phyloP scores from a whole-genome alignment of 1,284 basidiomycete species.

The Papiliotrema nemorosa region DNA sequence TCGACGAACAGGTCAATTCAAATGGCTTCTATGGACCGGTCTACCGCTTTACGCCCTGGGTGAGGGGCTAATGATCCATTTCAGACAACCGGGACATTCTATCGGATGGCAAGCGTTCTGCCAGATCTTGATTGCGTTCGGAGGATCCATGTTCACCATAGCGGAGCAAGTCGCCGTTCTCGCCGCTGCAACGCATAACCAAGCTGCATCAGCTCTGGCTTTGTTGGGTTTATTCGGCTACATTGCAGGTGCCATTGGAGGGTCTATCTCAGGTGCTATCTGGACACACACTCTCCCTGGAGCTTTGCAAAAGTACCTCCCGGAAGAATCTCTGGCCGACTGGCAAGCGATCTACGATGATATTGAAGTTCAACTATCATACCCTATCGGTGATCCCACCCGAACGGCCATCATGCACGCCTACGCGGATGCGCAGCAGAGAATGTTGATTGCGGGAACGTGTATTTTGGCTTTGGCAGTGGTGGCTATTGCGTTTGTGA shows the following conservation, averaged over 20 bases:
- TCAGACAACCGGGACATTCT: constrained; percentile 36
- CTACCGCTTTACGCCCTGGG: constrained; percentile 46
- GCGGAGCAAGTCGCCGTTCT: constrained; percentile 49
- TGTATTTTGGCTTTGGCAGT: constrained; percentile 30
- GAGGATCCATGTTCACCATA: constrained; percentile 46
- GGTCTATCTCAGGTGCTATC: constrained; percentile 47
- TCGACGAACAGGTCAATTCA: constrained; percentile 43
- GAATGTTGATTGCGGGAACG: constrained; percentile 41
- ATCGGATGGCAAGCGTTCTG: constrained; percentile 34
- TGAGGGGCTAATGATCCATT: constrained; percentile 48
- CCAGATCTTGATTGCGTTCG: constrained; percentile 49
- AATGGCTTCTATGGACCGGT: constrained; percentile 40
- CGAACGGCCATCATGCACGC: constrained; percentile 32
- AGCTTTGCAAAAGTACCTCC: constrained; percentile 26
- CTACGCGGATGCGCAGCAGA: constrained; percentile 34
- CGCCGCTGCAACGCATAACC: constrained; percentile 45
- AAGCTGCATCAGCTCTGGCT: constrained; percentile 47
- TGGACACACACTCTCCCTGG: constrained; percentile 49
- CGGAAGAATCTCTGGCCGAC: constrained; percentile 35
- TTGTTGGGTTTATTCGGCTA: constrained; percentile 45
- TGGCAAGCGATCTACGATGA: constrained; percentile 33
- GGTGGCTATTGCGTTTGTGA: constrained; percentile 26
- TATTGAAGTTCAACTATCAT: constrained; percentile 33
- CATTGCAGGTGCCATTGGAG: constrained; percentile 44
- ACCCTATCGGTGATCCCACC: constrained; percentile 25